These are phyloP conservation scores for Aspergillus carbonarius DNA, from an alignment of 2,329 filamentous ascomycete genomes.

Conservation along the genomic window DNA sequence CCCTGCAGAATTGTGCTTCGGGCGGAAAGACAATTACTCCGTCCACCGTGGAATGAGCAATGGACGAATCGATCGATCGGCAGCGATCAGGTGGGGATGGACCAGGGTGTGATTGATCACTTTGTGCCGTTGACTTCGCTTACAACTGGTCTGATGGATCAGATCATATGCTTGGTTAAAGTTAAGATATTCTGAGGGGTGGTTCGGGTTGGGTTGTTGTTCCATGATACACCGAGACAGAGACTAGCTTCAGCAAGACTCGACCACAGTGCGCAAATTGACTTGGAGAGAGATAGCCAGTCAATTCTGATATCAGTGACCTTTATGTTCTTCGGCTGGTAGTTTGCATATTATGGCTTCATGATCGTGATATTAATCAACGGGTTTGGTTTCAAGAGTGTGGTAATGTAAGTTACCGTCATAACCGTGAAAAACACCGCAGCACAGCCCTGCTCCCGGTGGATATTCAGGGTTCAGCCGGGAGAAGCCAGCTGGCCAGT, in stretches of 20 bases:
- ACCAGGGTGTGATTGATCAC: not conserved
- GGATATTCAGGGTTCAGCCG: slow-evolving; percentile 1
- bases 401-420: not conserved
- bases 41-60: not conserved
- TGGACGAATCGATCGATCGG: not conserved
- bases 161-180: no score
- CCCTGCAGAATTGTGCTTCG: no score
- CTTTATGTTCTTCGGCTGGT: not conserved
- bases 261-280: no score
- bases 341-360: not conserved
- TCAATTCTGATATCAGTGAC: not conserved
- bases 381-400: not conserved
- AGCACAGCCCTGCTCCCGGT: not conserved
- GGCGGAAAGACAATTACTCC: not conserved
- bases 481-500: slow-evolving; percentile 8
- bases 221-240: no score
- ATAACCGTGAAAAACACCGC: not conserved
- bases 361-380: not conserved
- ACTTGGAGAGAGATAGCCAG: no score
- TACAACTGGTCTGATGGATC: no score
- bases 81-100: not conserved
- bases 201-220: no score
- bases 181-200: no score
- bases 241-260: no score
- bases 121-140: not conserved